Evolutionary conservation across 2,329 filamentous ascomycete species (phyloP), one percentile per base, ranked within the genome.

Genomic region (Neofusicoccum sp.): DNA sequence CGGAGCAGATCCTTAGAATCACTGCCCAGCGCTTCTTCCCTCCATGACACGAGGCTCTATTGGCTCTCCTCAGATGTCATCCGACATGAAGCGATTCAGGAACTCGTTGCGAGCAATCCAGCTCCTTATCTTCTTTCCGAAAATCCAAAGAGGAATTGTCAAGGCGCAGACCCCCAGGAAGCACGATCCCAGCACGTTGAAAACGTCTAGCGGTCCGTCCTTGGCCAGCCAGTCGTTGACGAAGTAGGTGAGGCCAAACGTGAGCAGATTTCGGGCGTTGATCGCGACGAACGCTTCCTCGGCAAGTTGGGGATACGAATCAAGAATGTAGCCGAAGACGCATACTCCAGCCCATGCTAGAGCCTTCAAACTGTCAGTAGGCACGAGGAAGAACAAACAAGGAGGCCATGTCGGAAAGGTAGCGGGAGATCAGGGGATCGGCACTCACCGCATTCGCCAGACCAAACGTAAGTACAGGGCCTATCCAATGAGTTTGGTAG

Each of bases 201-300:
- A 73, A 8, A 71, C 69, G 6, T 58, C 62, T 26, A 71, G 53
- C 2, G 67, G 62, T 2, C 71, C 71, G 47, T 65, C 64, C 49
- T 66, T 61, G 3, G 62, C 66, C 34, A 74, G 63, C 71, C 71
- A 74, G 11, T 64, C 65, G 38, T 70, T 69, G 6, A 74, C 71
- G 56, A 71, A 67, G 76, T 69, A 79, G 1, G 78, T 80, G 49
- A 80, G 63, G 1, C 77, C 78, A 62, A 81, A 82, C 0, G 78
- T 80, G 11, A 82, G 63, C 31, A 82, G 63, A 60, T 81, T 80
- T 57, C 79, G 73, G 4, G 79, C 76, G 61, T 81, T 82, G 68
- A 82, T 80, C 12, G 79, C 79, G 16, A 82, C 80, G 63, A 82
- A 81, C 1, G 79, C 79, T 68, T 81, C 80, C 66, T 80, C 79